Percentiles rank a stretch among this genome's conserved stretches.
Evolutionary conservation across 2,329 filamentous ascomycete species (phyloP).

Genomic region (Diaporthe sp.): DNA sequence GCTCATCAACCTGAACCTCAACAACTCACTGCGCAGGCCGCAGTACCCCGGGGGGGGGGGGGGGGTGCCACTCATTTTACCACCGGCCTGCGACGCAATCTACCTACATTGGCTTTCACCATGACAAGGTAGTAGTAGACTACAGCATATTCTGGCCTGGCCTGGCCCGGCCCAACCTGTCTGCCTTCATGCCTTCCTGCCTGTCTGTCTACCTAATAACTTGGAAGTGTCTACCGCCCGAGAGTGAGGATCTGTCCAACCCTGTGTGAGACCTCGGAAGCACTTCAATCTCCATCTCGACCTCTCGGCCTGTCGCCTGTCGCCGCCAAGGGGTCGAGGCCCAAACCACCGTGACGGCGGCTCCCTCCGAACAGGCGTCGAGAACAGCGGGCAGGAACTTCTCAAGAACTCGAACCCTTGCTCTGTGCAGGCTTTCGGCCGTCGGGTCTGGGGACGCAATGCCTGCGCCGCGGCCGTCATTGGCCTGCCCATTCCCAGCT

Average conservation of each 20-base stretch:
- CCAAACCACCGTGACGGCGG: neutral
- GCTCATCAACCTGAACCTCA: neutral
- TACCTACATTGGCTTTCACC: neutral
- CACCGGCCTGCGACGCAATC: neutral
- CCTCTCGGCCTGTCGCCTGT: neutral
- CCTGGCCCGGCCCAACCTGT: neutral
- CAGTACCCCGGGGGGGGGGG: neutral
- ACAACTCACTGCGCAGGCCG: neutral
- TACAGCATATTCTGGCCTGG: neutral
- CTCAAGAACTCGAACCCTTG: conserved; percentile 15
- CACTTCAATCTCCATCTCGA: conserved; percentile 15
- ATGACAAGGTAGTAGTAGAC: neutral
- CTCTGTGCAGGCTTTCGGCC: conserved; percentile 24
- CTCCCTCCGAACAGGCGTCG: conserved; percentile 7
- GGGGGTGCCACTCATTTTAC: neutral
- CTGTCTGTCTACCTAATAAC: neutral
- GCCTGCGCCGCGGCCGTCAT: conserved; percentile 23
- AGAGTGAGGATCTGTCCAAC: conserved; percentile 17
- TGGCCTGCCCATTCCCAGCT: conserved; percentile 23
- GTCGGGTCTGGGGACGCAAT: neutral
- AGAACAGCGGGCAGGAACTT: neutral
- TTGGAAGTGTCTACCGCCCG: neutral
- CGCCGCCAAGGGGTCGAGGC: conserved; percentile 20
- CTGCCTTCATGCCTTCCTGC: neutral
- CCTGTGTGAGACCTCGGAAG: conserved; percentile 21